These are phyloP conservation scores for Aspergillus hiratsukae DNA, from an alignment of 2,329 filamentous ascomycete species.

Conservation along the genomic window DNA sequence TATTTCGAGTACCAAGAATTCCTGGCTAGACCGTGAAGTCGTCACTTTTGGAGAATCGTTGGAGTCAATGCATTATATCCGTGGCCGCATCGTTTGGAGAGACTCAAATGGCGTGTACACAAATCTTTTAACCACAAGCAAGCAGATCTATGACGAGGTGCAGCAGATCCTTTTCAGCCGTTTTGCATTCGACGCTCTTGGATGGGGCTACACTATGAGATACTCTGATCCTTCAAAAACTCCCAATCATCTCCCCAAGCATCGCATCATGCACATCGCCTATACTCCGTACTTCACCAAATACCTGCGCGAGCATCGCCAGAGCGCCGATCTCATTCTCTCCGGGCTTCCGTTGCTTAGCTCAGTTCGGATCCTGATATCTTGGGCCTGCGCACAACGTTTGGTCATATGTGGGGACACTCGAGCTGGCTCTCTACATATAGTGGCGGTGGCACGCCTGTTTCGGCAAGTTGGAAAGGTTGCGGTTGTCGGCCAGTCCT, in stretches of 20 bases:
- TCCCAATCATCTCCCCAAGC: neutral
- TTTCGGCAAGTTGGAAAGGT: conserved; percentile 2
- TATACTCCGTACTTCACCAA: neutral
- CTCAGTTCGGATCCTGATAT: neutral
- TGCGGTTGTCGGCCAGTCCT: conserved; percentile 1
- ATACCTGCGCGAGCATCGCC: neutral
- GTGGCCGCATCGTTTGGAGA: neutral
- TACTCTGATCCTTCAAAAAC: neutral
- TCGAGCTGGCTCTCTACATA: neutral
- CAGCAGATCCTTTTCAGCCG: conserved; percentile 1
- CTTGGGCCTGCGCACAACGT: neutral
- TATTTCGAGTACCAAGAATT: neutral
- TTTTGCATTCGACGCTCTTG: neutral
- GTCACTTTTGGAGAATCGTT: neutral
- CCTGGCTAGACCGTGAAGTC: conserved; percentile 3
- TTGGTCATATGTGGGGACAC: neutral
- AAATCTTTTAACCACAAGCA: neutral
- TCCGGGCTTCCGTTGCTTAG: neutral
- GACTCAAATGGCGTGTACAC: neutral
- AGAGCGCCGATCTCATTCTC: neutral
- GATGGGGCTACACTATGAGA: neutral
- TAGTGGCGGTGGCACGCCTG: neutral
- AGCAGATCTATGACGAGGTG: conserved; percentile 1
- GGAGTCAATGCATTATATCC: neutral
- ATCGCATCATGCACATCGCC: neutral